Percentiles rank a stretch among this genome's conserved stretches.
Conservation (phyloP, 768 basidiomycete genomes). For the Trametes cubensis region DNA sequence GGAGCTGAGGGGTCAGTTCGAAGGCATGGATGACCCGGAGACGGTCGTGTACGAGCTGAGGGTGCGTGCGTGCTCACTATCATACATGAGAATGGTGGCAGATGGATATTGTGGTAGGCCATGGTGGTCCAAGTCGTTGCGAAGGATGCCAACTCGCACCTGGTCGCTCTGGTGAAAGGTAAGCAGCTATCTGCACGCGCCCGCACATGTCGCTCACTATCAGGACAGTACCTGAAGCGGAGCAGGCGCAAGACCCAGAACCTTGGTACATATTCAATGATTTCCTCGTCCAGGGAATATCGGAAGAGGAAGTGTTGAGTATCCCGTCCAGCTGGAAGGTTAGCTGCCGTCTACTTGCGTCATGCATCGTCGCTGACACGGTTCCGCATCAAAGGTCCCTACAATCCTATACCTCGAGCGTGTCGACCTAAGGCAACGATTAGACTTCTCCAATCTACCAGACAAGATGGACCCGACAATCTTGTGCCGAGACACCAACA, state of each 20-base stretch:
- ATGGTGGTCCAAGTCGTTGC: slow-evolving; percentile 78
- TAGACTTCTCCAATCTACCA: slow-evolving; percentile 71
- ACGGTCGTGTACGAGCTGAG: slow-evolving; percentile 69
- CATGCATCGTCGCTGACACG: not conserved
- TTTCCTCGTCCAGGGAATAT: slow-evolving; percentile 83
- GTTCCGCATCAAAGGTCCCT: slow-evolving; percentile 56
- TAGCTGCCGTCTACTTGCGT: slow-evolving; percentile 21
- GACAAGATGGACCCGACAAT: slow-evolving; percentile 72
- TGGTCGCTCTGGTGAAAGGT: slow-evolving; percentile 89
- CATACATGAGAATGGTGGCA: not conserved
- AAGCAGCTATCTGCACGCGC: slow-evolving; percentile 23
- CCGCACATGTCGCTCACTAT: not conserved
- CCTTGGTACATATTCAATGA: slow-evolving; percentile 98
- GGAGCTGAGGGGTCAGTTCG: slow-evolving; percentile 59
- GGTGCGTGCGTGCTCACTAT: slow-evolving; percentile 46
- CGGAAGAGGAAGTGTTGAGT: slow-evolving; percentile 84
- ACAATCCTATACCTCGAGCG: slow-evolving; percentile 91
- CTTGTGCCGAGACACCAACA: slow-evolving; percentile 83
- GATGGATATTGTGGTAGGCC: slow-evolving; percentile 50
- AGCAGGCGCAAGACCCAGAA: slow-evolving; percentile 39
- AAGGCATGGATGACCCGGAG: slow-evolving; percentile 58
- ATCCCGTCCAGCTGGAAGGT: slow-evolving; percentile 95
- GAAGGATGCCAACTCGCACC: slow-evolving; percentile 75
- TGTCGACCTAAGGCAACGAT: slow-evolving; percentile 52
- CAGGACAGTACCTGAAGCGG: slow-evolving; percentile 68